These are phyloP conservation scores for Leccinum subgranulosum DNA, from an alignment of 768 basidiomycete genomes.

Conservation along the genomic window DNA sequence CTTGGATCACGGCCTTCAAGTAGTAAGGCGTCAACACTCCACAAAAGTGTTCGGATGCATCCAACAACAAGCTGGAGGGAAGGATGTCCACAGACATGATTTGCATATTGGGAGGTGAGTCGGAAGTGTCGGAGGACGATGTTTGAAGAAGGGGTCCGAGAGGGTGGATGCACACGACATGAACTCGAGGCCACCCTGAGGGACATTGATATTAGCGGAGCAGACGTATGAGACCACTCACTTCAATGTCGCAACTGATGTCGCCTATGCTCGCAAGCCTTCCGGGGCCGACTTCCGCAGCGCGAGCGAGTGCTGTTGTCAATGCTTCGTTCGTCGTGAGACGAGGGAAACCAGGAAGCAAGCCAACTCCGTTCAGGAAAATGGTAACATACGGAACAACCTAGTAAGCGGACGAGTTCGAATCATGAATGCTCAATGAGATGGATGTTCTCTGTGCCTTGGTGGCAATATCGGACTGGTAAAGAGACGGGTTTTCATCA, in stretches of 20 bases:
- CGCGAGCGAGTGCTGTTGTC: slow-evolving; percentile 44
- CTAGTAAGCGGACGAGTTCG: slow-evolving; percentile 33
- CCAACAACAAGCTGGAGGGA: slow-evolving; percentile 77
- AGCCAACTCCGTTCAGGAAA: slow-evolving; percentile 84
- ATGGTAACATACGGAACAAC: slow-evolving; percentile 83
- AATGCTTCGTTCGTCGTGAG: slow-evolving; percentile 72
- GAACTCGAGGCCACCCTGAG: slow-evolving; percentile 82
- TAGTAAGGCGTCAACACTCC: slow-evolving; percentile 65
- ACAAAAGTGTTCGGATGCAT: slow-evolving; percentile 80
- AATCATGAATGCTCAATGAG: background rate
- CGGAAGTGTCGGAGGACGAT: slow-evolving; percentile 40
- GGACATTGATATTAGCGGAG: background rate
- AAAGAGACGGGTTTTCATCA: slow-evolving; percentile 65
- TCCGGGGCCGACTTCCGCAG: slow-evolving; percentile 47
- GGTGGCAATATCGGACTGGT: slow-evolving; percentile 69
- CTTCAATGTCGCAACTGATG: slow-evolving; percentile 86
- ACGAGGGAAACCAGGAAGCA: slow-evolving; percentile 75
- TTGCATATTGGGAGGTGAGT: slow-evolving; percentile 53
- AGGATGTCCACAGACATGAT: slow-evolving; percentile 93
- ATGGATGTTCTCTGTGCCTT: slow-evolving; percentile 44
- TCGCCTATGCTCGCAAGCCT: slow-evolving; percentile 77
- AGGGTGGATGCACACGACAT: slow-evolving; percentile 75
- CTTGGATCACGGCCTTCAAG: slow-evolving; percentile 51
- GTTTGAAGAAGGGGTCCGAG: slow-evolving; percentile 65
- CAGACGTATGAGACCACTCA: slow-evolving; percentile 24